These are phyloP conservation scores for Solanum hybrid DNA, from an alignment of 305 asterid species.

Conservation along the genomic window DNA sequence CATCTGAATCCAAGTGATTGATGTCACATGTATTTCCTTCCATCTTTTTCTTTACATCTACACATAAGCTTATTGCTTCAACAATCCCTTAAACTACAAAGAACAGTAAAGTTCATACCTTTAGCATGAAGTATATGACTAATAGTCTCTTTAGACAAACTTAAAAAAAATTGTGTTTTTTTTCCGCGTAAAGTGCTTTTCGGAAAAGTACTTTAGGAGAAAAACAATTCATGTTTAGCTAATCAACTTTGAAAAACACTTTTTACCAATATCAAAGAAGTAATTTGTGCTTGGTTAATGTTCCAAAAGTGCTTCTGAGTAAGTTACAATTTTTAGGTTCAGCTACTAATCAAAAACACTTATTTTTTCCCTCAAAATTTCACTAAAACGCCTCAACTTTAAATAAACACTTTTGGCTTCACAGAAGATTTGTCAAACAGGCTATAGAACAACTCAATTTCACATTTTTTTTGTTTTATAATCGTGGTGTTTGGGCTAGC, in stretches of 20 bases:
- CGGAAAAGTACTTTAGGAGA: not conserved
- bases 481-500: not conserved
- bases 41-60: slow-evolving; percentile 36
- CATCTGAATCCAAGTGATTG: slow-evolving; percentile 62
- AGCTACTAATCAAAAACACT: not conserved
- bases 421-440: not conserved
- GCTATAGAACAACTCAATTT: not conserved
- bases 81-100: slow-evolving; percentile 29
- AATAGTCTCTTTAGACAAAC: not conserved
- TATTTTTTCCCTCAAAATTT: not conserved
- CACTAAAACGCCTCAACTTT: not conserved
- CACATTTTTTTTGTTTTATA: not conserved
- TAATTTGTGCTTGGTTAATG: not conserved
- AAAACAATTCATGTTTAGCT: not conserved
- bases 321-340: not conserved
- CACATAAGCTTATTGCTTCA: slow-evolving; percentile 12
- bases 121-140: slow-evolving; percentile 12
- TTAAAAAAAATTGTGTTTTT: not conserved
- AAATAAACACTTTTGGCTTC: not conserved
- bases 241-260: not conserved
- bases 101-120: slow-evolving; percentile 7
- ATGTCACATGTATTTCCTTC: slow-evolving; percentile 53
- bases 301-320: not conserved
- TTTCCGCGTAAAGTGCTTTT: not conserved
- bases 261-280: not conserved